Conservation (phyloP, 176 grass and related monocot species). For the Pharus latifolius region DNA sequence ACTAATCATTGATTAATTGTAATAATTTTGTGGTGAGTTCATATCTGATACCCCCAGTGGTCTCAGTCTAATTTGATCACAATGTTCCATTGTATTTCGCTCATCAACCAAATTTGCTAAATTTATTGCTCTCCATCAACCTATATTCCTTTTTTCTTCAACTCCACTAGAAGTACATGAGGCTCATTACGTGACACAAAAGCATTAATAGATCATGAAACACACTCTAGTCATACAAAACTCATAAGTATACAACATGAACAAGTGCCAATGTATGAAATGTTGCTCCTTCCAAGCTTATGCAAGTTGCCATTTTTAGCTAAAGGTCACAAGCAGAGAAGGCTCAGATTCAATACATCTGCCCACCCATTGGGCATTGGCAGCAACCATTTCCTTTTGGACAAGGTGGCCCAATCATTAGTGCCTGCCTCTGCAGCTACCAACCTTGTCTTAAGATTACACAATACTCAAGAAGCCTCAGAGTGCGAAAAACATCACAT, state of each 20-base stretch:
- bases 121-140: no score
- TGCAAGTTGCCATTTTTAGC: constrained; percentile 22
- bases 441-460: constrained; percentile 6
- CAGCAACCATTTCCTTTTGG: constrained; percentile 19
- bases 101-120: no score
- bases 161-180: background rate
- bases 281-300: background rate
- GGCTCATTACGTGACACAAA: no score
- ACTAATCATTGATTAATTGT: background rate
- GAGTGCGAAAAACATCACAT: no score
- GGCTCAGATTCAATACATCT: constrained; percentile 28
- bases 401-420: constrained; percentile 36
- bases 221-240: no score
- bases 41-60: background rate
- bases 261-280: constrained; percentile 20
- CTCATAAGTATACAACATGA: no score
- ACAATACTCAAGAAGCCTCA: background rate
- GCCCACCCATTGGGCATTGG: constrained; percentile 30
- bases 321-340: no score
- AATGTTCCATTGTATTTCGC: background rate
- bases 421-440: constrained; percentile 10
- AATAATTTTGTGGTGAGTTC: background rate
- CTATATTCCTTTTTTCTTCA: background rate
- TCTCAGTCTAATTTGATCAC: background rate
- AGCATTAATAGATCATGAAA: no score